A percentile compares a stretch with the other conserved stretches of the same genome.
Conservation (phyloP, 176 grass and related monocot genomes). For the Phoenix roebelenii region DNA sequence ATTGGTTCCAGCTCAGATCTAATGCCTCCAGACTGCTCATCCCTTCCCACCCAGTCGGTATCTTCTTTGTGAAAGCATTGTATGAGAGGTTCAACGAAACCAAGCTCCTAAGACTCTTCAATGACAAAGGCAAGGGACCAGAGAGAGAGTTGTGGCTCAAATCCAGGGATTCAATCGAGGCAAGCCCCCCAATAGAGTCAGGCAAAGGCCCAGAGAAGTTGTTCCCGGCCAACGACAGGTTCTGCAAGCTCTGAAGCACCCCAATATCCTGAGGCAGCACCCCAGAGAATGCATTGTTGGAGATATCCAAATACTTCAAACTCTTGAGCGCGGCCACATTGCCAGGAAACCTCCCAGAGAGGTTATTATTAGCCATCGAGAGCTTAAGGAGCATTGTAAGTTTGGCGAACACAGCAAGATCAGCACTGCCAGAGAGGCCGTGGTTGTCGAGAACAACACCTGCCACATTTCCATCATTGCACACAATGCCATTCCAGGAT, state of each 20-base stretch:
- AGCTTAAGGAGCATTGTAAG: constrained; percentile 76
- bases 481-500: constrained; percentile 92
- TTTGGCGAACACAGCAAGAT: constrained; percentile 75
- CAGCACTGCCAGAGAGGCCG: constrained; percentile 51
- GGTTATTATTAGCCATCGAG: constrained; percentile 76
- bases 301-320: constrained; percentile 77
- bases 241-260: constrained; percentile 63
- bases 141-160: constrained; percentile 65
- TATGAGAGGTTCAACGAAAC: constrained; percentile 58
- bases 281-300: constrained; percentile 63
- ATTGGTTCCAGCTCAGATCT: constrained; percentile 85
- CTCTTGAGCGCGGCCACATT: constrained; percentile 52
- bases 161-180: constrained; percentile 72
- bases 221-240: constrained; percentile 70
- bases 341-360: constrained; percentile 56
- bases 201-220: constrained; percentile 77
- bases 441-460: constrained; percentile 75
- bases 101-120: constrained; percentile 62
- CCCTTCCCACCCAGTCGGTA: constrained; percentile 54
- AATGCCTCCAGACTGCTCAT: constrained; percentile 58
- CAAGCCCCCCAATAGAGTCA: constrained; percentile 47
- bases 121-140: constrained; percentile 34
- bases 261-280: constrained; percentile 48
- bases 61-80: constrained; percentile 73
- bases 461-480: constrained; percentile 66